A percentile compares a stretch with the other conserved stretches of the same genome.
These are phyloP conservation scores for Paraphoma sp. DNA, from an alignment of 2,329 filamentous ascomycete species.

Conservation along the genomic window DNA sequence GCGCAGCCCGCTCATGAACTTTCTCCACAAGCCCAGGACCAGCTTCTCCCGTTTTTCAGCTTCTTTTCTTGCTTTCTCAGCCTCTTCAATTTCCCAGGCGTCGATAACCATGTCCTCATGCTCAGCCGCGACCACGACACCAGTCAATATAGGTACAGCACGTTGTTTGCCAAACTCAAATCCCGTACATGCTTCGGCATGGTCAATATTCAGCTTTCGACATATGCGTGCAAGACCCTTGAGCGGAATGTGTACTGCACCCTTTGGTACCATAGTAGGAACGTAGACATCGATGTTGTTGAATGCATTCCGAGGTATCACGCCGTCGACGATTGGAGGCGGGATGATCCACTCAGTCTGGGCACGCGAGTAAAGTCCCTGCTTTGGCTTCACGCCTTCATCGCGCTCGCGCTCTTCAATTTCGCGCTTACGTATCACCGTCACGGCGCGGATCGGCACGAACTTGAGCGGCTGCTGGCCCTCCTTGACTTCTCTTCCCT, in stretches of 20 bases:
- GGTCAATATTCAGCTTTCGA: slow-evolving; percentile 83
- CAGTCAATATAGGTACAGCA: slow-evolving; percentile 89
- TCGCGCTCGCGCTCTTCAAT: slow-evolving; percentile 83
- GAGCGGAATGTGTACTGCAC: slow-evolving; percentile 83
- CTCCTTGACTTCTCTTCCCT: slow-evolving; percentile 76
- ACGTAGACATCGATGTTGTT: slow-evolving; percentile 97
- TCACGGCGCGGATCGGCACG: slow-evolving; percentile 90
- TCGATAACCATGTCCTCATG: slow-evolving; percentile 76
- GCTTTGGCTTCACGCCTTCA: slow-evolving; percentile 80
- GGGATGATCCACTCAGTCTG: slow-evolving; percentile 98
- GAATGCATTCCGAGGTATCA: slow-evolving; percentile 92
- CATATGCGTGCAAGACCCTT: slow-evolving; percentile 81
- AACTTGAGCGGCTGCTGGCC: slow-evolving; percentile 81
- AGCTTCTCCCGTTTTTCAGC: slow-evolving; percentile 80
- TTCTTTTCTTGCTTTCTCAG: slow-evolving; percentile 76
- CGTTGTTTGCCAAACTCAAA: slow-evolving; percentile 97
- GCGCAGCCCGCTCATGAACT: slow-evolving; percentile 82
- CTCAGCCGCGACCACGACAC: slow-evolving; percentile 86
- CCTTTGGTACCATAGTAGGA: slow-evolving; percentile 86
- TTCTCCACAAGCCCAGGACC: slow-evolving; percentile 80
- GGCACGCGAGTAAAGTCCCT: slow-evolving; percentile 81
- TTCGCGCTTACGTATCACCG: slow-evolving; percentile 83
- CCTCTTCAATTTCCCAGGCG: slow-evolving; percentile 75
- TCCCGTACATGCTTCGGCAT: slow-evolving; percentile 90
- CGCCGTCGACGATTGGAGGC: slow-evolving; percentile 79